Base-by-base conservation (phyloP, 164 flowering plant species). In the Tetracentron sinense region DNA sequence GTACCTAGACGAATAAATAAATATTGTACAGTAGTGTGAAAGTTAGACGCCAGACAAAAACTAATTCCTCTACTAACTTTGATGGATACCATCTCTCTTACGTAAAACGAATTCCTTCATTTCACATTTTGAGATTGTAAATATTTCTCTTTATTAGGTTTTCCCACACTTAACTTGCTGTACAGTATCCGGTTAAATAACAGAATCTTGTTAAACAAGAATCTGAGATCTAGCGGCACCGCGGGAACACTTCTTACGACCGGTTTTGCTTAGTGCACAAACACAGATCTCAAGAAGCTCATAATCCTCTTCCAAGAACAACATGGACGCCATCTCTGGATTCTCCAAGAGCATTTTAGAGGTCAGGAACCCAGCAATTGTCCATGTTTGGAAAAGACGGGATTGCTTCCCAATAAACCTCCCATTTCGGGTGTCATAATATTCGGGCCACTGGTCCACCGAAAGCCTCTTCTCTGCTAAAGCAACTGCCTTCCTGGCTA, bases 211-310 rank as follows among this genome's bases (percentile, higher is more conserved):
- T 62, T 68, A 80, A 15, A 82, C 75, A 21, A 83, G 83, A 61
- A 83, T 81, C 71, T 89, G 88, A 42, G 89, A 81, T 72, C 70
- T 81, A 23, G 93, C 87, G 3, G 84, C 77, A 12, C 62, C 60
- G 14, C 87, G 88, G 1, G 83, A 77, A 54, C 94, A 85, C 68
- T 81, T 83, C 68, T 66, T 82, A 25, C 82, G 65, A 8, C 84
- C 75, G 8, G 60, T 73, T 73, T 82, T 85, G 68, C 67, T 64
- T 0, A 88, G 84, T 0, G 81, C 79, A 42, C 89, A 86, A 22
- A 88, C 85, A 65, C 96, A 88, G 8, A 60, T 85, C 82, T 83
- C 86, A 5, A 88, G 95, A 31, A 86, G 84, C 64, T 84, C 89
- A 31, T 80, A 78, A 53, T 88, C 95, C 77, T 88, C 95, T 1